Evolutionary conservation across 1,284 basidiomycete genomes (phyloP).

Genomic region (Microbotryum lychnidis-dioicae): DNA sequence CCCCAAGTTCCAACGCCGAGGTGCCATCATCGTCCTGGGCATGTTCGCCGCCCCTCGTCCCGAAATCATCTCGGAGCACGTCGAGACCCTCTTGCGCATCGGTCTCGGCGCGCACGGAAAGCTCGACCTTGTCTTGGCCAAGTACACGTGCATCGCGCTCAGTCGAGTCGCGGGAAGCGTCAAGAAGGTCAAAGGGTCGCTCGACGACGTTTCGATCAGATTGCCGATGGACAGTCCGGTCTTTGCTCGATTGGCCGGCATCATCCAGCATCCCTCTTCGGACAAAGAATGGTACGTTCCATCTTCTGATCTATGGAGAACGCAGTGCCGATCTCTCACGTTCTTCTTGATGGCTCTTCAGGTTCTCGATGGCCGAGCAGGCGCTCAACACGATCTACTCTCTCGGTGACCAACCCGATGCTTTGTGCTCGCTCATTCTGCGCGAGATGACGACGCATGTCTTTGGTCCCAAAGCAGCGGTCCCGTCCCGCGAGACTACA

Average conservation of each 20-base stretch:
- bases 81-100: conserved; percentile 75
- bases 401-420: conserved; percentile 86
- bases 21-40: conserved; percentile 87
- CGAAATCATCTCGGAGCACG: conserved; percentile 74
- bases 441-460: conserved; percentile 67
- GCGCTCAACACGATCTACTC: conserved; percentile 93
- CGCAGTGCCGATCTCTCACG: conserved; percentile 19
- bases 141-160: conserved; percentile 88
- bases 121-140: conserved; percentile 81
- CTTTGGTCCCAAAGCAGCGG: conserved; percentile 46
- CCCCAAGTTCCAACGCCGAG: conserved; percentile 74
- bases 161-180: conserved; percentile 86
- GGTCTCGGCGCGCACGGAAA: conserved; percentile 81
- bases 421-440: conserved; percentile 71
- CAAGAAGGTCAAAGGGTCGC: conserved; percentile 94
- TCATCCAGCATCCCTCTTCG: conserved; percentile 64
- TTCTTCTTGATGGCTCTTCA: conserved; percentile 27
- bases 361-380: conserved; percentile 90
- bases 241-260: conserved; percentile 71
- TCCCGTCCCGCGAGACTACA: background rate
- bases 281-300: conserved; percentile 67
- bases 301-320: conserved; percentile 5
- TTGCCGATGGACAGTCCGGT: conserved; percentile 81
- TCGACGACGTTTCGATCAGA: conserved; percentile 76
- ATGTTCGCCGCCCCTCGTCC: conserved; percentile 86